Percentiles rank a stretch among this genome's conserved stretches.
phyloP scores from a whole-genome alignment of 2,329 filamentous ascomycete genomes.

The Achaetomium macrosporum region DNA sequence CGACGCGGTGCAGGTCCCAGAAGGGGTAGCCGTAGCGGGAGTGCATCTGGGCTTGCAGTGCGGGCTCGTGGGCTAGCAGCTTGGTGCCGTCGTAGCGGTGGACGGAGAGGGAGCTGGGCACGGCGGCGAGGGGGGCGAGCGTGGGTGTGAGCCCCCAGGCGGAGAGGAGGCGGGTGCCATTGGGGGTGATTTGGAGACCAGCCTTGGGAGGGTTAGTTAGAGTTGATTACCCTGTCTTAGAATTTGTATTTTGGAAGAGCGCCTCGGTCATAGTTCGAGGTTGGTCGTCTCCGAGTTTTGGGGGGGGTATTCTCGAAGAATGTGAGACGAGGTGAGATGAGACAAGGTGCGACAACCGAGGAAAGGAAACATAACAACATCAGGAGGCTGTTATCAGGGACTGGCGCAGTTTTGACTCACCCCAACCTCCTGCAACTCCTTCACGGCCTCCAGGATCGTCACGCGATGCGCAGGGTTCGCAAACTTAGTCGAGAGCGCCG shows the following conservation, averaged over 20 bases:
- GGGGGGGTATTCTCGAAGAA: background rate
- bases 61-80: slow-evolving; percentile 27
- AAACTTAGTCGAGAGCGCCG: slow-evolving; percentile 28
- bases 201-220: slow-evolving; percentile 13
- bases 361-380: background rate
- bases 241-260: background rate
- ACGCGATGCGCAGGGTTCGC: slow-evolving; percentile 26
- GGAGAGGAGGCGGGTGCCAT: slow-evolving; percentile 27
- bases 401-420: too few relatives aligned
- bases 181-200: slow-evolving; percentile 29
- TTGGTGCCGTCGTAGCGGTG: slow-evolving; percentile 27
- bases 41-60: slow-evolving; percentile 24
- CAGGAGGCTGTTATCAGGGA: too few relatives aligned
- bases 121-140: slow-evolving; percentile 23
- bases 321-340: too few relatives aligned
- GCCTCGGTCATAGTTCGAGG: background rate
- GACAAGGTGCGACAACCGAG: background rate
- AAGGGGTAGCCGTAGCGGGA: slow-evolving; percentile 33
- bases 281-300: too few relatives aligned
- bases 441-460: slow-evolving; percentile 25
- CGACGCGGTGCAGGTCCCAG: slow-evolving; percentile 45
- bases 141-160: slow-evolving; percentile 22
- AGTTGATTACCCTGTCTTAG: background rate
- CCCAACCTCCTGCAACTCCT: slow-evolving; percentile 21
- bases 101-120: slow-evolving; percentile 25